Base-by-base conservation (phyloP, 768 basidiomycete genomes). In the Tricholoma terreum region DNA sequence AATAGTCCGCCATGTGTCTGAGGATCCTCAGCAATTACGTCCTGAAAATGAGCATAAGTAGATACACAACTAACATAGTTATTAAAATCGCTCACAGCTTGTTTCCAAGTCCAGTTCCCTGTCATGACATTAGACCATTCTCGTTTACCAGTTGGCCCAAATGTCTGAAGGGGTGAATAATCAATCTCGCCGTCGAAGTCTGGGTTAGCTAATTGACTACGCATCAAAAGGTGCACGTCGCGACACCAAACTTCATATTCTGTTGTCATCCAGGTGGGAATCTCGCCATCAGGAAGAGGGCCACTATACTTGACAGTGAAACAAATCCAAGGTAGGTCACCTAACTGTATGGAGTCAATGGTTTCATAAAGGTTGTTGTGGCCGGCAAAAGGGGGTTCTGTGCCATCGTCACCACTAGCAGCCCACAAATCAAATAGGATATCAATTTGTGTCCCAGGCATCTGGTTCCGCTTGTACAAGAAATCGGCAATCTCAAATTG, bases 251-350 rank as follows among this genome's bases (percentile, higher is more conserved):
- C 66, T 30, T 70, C 63, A 58, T 69, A 72, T 11, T 52, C 42
- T 1, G 55, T 57, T 6, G 35, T 46, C 60, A 67, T 75, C 78
- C 76, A 80, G 10, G 67, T 34, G 6, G 73, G 65, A 55, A 14
- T 58, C 54, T 66, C 63, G 0, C 54, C 59, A 6, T 65, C 61
- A 17, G 52, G 15, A 4, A 61, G 17, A 55, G 65, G n/a, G 22
- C 69, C 33, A 64, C 52, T 52, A 31, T 75, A 77, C 5, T 55
- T 48, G 12, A 73, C 49, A 1, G 61, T 50, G 54, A 79, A 73
- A 2, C 60, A 64, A 3, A 68, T 17, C 77, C 78, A 81, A 0
- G 75, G 69, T 9, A 66, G 66, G 24, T 73, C 71, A 8, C 76
- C 75, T 19, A 69, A 50, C 5, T 40, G 51, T 14, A 71, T 77